A percentile compares a stretch with the other conserved stretches of the same genome.
Evolutionary conservation across 73 alveolate genomes (phyloP).

Genomic region (Symbiodinium natans): DNA sequence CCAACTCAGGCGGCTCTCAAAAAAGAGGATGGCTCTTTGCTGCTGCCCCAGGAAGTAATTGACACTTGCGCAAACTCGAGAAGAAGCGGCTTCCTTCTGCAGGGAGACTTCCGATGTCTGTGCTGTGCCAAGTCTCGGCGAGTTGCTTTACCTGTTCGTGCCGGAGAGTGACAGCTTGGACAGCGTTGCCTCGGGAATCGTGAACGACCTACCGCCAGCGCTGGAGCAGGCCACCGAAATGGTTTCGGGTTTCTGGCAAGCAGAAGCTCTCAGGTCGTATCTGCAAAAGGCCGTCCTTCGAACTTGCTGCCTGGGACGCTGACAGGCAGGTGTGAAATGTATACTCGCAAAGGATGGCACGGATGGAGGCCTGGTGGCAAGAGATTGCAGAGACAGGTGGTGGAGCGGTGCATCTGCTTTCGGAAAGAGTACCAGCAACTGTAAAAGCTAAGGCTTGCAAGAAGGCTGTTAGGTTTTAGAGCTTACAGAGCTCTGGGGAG

Average conservation of each 20-base stretch:
- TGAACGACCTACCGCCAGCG: neutral
- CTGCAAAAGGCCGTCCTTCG: too few species aligned
- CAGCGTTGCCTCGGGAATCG: constrained; percentile 34
- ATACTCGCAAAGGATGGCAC: neutral
- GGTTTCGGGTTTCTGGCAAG: neutral
- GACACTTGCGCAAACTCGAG: neutral
- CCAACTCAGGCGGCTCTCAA: constrained; percentile 40
- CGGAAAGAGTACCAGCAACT: too few species aligned
- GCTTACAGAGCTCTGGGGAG: too few species aligned
- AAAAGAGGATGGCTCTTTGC: constrained; percentile 35
- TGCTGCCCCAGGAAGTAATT: neutral
- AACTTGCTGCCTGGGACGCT: neutral
- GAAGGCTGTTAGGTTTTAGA: too few species aligned
- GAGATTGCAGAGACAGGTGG: too few species aligned
- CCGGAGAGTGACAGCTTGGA: constrained; percentile 59
- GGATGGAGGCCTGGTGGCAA: neutral
- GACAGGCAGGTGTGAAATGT: neutral
- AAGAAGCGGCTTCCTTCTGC: too few species aligned
- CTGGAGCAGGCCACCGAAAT: constrained; percentile 18
- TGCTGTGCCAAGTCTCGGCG: constrained; percentile 18
- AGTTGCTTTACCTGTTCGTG: constrained; percentile 12
- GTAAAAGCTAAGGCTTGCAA: too few species aligned
- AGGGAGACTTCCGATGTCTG: neutral
- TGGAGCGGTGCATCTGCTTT: too few species aligned
- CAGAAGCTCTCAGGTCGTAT: too few species aligned